Base-by-base conservation (phyloP, 768 basidiomycete genomes). In the Gloeopeniophorella convolvens region DNA sequence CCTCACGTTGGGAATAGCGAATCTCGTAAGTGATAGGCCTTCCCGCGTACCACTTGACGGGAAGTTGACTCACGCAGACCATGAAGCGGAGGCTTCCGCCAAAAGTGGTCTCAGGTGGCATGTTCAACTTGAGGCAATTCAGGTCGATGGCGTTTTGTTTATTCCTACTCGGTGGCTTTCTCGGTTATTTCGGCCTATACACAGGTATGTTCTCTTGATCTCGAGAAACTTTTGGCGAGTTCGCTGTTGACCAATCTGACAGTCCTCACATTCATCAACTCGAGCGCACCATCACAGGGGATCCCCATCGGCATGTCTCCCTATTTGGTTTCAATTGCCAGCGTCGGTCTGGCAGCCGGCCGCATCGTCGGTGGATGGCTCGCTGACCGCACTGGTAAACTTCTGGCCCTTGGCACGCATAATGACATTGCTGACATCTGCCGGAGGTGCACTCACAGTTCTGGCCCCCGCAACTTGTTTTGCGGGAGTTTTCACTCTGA, bases 291-390 rank as follows among this genome's bases (percentile, higher is more conserved):
- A 1, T 60, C 64, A 10, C 64, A 72, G 6, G 80, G 81, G 2
- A 63, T 85, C 28, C 64, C 72, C 3, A 54, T 62, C 0, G 64
- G n/a, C n/a, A n/a, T n/a, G n/a, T n/a, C n/a, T n/a, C n/a, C n/a
- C n/a, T 87, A 87, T 56, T 67, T 83, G 9, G 63, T 85, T 7
- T 70, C 84, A 0, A 75, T 90, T 45, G 78, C 79, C 4, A 89
- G 89, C 58, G 81, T 75, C 0, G 69, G 74, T 82, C 82, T 2
- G 67, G 78, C 3, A 68, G n/a, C 83, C 23, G 85, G 85, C 4
- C 76, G 88, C 12, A 66, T 80, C 39, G 72, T 73, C 0, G 85
- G 83, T 5, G 43, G n/a, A n/a, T n/a, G 71, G 18, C 43, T 81
- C 1, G 74, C 75, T 1, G 85, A 86, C 63, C 60, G 66, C 23